Evolutionary conservation across 2,329 filamentous ascomycete species (phyloP), one percentile per base, ranked within the genome.

Genomic region (Fonsecaea pedrosoi): DNA sequence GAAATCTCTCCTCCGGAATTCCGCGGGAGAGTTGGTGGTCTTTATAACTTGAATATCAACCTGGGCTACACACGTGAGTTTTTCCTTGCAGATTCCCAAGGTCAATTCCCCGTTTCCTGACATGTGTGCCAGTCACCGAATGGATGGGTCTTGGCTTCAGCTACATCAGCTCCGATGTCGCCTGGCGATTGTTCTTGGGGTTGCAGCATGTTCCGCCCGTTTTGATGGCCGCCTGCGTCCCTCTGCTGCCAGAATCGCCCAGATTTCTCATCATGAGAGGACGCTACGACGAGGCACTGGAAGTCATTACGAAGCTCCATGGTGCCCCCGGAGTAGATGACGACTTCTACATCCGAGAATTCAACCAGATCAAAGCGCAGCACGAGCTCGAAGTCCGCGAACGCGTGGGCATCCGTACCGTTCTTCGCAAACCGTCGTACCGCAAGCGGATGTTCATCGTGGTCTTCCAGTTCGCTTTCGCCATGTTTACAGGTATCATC

Each of bases 201-300:
- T 30, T 48, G n/a, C 63, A 65, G 30, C 48, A 54, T 25, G 32
- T 62, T 25, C 57, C 63, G 6, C 37, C 37, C 2, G 15, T 60
- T 45, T 48, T 65, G 10, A 65, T 65, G 63, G 32, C 48, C 15
- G 32, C 68, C 32, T 55, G 67, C 32, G 64, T 72, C 18, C 57
- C 65, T 2, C 73, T 71, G 56, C 70, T 74, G 15, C 73, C 73
- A 7, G 73, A 74, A 66, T 73, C 69, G 0, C 73, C 72, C 9
- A 64, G 71, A 21, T 74, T 71, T 35, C 66, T 74, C 18, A 67
- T 71, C 68, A 71, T 72, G 69, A 62, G 69, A 50, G 70, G 70
- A 21, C 65, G 63, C 40, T 61, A 65, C 32, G 63, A 65, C 38
- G 63, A 65, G 32, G 73, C 21, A 59, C 76, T 54, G 69, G 34